Base-by-base conservation (phyloP, 495 filamentous ascomycete genomes). In the Filosporella fistucella region DNA sequence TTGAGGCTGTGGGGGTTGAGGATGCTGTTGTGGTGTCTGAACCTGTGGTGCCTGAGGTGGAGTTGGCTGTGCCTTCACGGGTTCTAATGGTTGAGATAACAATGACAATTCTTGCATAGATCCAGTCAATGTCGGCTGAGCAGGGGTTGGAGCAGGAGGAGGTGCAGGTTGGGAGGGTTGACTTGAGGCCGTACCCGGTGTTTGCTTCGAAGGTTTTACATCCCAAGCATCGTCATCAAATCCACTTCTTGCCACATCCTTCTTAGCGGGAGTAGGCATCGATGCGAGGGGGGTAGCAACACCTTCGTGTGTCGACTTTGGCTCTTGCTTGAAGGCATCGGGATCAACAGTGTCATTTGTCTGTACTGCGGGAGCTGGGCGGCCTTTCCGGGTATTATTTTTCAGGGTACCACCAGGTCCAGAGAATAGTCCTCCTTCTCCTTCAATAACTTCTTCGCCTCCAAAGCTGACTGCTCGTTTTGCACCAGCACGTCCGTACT, bases 221-320 rank as follows among this genome's bases (percentile, higher is more conserved):
- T 91, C 88, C 93, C 93, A 99, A 22, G 94, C 94, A 71, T 96
- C 88, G 58, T 98, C 94, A 33, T 99, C 93, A 52, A 99, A 97
- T 17, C 89, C 89, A 40, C 71, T 66, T 47, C 72, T 66, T 3
- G 72, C 57, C 10, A 74, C 55, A 33, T 81, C 81, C 32, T 76
- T 73, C 20, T 55, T 35, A 3, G 72, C 52, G 1, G 67, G 62
- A 29, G 67, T 47, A 7, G 63, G 56, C 30, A 66, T 54, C 21
- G 66, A 58, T 9, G 65, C 61, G 35, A 67, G 43, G 26, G 72
- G 69, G 29, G 68, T 68, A 13, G 68, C 68, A 30, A 69, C 70
- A 39, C 68, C 70, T 57, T 77, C 66, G 22, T 63, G 51, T 12
- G 49, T 55, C 43, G 77, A 76, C 25, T 52, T 33, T 34, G 62